A percentile compares a stretch with the other conserved stretches of the same genome.
These are phyloP conservation scores for Thinopyrum elongatum DNA, from an alignment of 176 grass and related monocot genomes.

Conservation along the genomic window DNA sequence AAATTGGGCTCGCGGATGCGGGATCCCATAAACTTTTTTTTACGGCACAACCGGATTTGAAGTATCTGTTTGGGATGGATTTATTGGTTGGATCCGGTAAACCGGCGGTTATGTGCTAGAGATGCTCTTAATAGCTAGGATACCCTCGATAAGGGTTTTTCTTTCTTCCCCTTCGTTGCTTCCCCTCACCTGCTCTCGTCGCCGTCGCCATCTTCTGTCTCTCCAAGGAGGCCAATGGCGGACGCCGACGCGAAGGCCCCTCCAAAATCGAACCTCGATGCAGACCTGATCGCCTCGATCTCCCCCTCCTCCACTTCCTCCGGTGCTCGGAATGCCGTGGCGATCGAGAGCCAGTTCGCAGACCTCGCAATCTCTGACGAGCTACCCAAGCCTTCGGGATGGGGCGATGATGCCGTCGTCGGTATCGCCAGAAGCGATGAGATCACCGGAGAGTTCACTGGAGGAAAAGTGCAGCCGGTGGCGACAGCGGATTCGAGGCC, in stretches of 20 bases:
- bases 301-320: background rate
- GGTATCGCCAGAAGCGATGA: background rate
- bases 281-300: conserved; percentile 31
- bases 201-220: background rate
- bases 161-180: too few species aligned
- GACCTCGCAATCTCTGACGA: conserved; percentile 16
- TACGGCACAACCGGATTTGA: too few species aligned
- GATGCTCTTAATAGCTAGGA: too few species aligned
- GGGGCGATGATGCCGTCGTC: conserved; percentile 30
- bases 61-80: too few species aligned
- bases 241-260: conserved; percentile 35
- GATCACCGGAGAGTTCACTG: background rate
- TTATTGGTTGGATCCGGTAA: too few species aligned
- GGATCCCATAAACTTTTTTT: too few species aligned
- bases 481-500: conserved; percentile 7
- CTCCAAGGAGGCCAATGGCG: conserved; percentile 37
- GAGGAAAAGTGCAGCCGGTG: background rate
- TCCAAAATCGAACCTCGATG: conserved; percentile 19
- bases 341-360: conserved; percentile 27
- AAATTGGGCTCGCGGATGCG: too few species aligned
- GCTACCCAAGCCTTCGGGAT: conserved; percentile 36
- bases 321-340: background rate
- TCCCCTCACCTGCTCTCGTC: conserved; percentile 38
- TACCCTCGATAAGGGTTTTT: too few species aligned
- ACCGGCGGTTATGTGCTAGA: too few species aligned